Evolutionary conservation across 176 grass and related monocot species (phyloP).

Genomic region (Musa acuminata): DNA sequence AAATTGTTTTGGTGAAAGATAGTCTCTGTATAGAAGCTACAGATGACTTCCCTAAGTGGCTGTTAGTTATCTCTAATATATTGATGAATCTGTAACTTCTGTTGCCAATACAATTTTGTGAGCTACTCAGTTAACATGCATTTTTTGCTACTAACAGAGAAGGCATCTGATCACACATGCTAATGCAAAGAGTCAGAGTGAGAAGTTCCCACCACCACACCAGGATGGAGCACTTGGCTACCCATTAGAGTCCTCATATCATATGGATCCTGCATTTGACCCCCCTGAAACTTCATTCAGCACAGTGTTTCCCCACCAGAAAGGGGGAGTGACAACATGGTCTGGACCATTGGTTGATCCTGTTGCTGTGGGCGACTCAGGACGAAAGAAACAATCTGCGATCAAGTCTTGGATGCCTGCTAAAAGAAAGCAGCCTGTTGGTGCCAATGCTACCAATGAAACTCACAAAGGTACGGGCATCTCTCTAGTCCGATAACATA

Average conservation of each 20-base stretch:
- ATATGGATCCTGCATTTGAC: constrained; percentile 8
- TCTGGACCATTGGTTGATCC: constrained; percentile 11
- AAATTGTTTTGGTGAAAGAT: too few relatives aligned
- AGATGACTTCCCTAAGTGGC: too few relatives aligned
- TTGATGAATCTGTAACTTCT: neutral
- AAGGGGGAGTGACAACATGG: constrained; percentile 4
- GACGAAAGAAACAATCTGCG: constrained; percentile 5
- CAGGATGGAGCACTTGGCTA: constrained; percentile 14
- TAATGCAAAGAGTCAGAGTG: constrained; percentile 16
- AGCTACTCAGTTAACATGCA: neutral
- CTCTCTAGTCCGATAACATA: neutral
- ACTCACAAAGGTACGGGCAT: neutral
- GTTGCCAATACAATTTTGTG: neutral
- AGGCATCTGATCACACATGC: constrained; percentile 10
- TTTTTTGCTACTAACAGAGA: neutral
- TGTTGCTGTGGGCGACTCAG: neutral
- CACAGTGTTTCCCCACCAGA: constrained; percentile 1
- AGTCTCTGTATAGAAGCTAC: too few relatives aligned
- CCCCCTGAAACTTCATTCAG: constrained; percentile 1
- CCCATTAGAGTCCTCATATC: neutral
- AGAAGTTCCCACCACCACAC: constrained; percentile 13
- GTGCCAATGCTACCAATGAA: neutral
- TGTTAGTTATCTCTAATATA: too few relatives aligned
- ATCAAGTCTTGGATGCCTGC: neutral
- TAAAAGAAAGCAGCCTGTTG: constrained; percentile 3